A percentile compares a stretch with the other conserved stretches of the same genome.
Evolutionary conservation across 2,329 filamentous ascomycete species (phyloP).

Genomic region (Fusarium circinatum): DNA sequence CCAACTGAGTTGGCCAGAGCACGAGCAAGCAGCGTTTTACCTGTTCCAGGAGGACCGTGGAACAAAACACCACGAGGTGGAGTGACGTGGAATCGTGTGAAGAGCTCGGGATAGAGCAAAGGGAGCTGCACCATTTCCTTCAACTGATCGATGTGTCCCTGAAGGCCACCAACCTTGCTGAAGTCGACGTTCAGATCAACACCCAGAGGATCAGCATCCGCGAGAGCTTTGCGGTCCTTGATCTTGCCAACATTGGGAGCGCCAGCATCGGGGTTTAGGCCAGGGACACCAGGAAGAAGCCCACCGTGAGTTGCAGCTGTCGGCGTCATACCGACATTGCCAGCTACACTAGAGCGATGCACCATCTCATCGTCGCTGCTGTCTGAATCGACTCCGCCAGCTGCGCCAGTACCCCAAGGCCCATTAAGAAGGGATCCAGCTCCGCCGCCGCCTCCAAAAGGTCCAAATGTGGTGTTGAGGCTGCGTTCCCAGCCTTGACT

Average conservation of each 20-base stretch:
- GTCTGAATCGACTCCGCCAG: conserved; percentile 88
- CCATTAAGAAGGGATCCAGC: conserved; percentile 77
- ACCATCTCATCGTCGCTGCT: conserved; percentile 94
- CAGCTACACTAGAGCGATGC: conserved; percentile 66
- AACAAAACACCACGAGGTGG: conserved; percentile 95
- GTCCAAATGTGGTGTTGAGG: conserved; percentile 89
- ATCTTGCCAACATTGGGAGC: conserved; percentile 90
- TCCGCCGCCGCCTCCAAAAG: conserved; percentile 88
- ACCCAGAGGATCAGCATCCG: conserved; percentile 93
- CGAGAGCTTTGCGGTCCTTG: conserved; percentile 90
- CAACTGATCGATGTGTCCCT: conserved; percentile 94
- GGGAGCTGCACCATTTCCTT: conserved; percentile 99
- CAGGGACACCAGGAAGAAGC: conserved; percentile 55
- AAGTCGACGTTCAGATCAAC: conserved; percentile 95
- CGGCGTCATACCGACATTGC: conserved; percentile 71
- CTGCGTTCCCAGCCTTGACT: conserved; percentile 77
- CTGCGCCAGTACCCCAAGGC: conserved; percentile 77
- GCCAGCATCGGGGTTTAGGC: conserved; percentile 56
- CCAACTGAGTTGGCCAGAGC: conserved; percentile 92
- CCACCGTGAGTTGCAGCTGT: conserved; percentile 62
- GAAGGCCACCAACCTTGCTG: conserved; percentile 90
- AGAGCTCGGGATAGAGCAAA: conserved; percentile 93
- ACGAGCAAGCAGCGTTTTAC: conserved; percentile 95
- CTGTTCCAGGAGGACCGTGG: conserved; percentile 95
- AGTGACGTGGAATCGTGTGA: conserved; percentile 89